Conservation (phyloP, 306 rosid genomes). For the Cucurbita maxima region DNA sequence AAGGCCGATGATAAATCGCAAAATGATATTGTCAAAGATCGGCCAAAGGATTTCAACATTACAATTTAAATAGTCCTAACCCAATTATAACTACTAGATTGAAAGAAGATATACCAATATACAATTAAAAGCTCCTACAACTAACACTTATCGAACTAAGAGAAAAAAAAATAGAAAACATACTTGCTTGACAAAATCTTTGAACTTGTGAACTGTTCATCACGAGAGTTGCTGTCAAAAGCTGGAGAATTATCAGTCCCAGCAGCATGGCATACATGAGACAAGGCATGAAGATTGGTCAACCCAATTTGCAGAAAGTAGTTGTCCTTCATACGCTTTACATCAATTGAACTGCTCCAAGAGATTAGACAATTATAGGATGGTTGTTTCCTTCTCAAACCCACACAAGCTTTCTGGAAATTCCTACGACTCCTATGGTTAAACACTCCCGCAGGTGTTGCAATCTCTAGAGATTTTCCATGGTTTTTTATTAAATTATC, state of each 20-base stretch:
- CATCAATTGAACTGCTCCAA: slow-evolving; percentile 13
- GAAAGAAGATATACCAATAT: neutral
- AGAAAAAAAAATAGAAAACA: slow-evolving; percentile 17
- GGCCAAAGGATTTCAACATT: neutral
- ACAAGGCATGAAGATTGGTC: slow-evolving; percentile 19
- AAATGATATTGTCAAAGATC: neutral
- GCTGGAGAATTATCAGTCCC: slow-evolving; percentile 51
- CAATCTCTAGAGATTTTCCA: slow-evolving; percentile 22
- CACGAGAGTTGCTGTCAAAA: slow-evolving; percentile 31
- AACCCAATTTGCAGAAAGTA: slow-evolving; percentile 17
- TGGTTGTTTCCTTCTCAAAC: slow-evolving; percentile 31
- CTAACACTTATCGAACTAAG: neutral
- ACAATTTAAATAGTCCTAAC: neutral
- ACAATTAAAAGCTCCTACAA: neutral
- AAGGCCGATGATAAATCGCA: neutral
- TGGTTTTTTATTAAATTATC: slow-evolving; percentile 35
- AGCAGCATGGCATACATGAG: slow-evolving; percentile 29
- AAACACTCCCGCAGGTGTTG: slow-evolving; percentile 40
- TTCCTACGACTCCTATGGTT: slow-evolving; percentile 22
- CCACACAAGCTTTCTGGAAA: slow-evolving; percentile 30
- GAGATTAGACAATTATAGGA: slow-evolving; percentile 19
- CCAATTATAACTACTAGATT: neutral
- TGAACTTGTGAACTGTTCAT: slow-evolving; percentile 30
- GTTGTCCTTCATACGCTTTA: slow-evolving; percentile 18
- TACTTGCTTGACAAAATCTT: slow-evolving; percentile 35